Conservation (phyloP, 441 rosid genomes). For the Euphorbia schlechtendalii region DNA sequence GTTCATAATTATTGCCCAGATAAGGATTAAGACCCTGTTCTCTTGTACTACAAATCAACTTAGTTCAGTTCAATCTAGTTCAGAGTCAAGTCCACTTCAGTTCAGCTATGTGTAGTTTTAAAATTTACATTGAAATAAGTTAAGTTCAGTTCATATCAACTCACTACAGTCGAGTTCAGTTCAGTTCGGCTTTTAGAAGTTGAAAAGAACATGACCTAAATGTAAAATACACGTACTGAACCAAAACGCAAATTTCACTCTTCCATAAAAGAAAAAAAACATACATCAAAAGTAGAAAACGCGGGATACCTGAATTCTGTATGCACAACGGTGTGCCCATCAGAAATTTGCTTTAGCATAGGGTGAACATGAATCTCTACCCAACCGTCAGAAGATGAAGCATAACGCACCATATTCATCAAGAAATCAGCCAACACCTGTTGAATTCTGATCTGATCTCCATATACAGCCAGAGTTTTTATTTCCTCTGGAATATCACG, state of each 20-base stretch:
- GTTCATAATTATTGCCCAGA: background rate
- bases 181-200: too few relatives aligned
- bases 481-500: slow-evolving; percentile 91
- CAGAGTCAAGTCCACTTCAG: too few relatives aligned
- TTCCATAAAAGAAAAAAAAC: background rate
- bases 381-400: slow-evolving; percentile 75
- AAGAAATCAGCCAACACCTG: slow-evolving; percentile 85
- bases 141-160: too few relatives aligned
- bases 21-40: background rate
- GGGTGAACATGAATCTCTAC: slow-evolving; percentile 85
- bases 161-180: too few relatives aligned
- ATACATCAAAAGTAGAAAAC: background rate
- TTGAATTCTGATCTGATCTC: slow-evolving; percentile 87
- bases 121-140: too few relatives aligned
- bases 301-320: slow-evolving; percentile 65
- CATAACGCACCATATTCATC: slow-evolving; percentile 72
- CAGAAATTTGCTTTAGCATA: slow-evolving; percentile 45
- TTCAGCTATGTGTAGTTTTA: too few relatives aligned
- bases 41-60: too few relatives aligned
- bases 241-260: background rate
- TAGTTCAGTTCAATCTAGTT: too few relatives aligned
- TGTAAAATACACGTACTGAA: background rate
- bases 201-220: background rate
- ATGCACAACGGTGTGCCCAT: slow-evolving; percentile 41
- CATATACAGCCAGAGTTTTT: slow-evolving; percentile 63